Evolutionary conservation across 2,329 filamentous ascomycete species (phyloP), one percentile per base, ranked within the genome.

Genomic region (Cladosporium sp.): DNA sequence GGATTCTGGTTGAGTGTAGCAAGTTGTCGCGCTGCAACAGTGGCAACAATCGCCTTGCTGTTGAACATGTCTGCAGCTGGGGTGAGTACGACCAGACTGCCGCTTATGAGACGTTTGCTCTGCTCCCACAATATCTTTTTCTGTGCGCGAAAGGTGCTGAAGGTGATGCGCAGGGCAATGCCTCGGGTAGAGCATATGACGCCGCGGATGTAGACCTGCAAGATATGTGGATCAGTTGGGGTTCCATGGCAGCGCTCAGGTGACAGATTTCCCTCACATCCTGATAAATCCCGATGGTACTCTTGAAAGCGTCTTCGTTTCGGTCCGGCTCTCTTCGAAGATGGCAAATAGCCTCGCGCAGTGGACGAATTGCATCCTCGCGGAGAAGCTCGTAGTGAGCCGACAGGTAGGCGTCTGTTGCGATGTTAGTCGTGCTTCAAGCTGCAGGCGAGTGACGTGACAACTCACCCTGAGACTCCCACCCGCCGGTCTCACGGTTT

Each of bases 371-470:
- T 0, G 88, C 86, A 73, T 97, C 92, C 72, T 92, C 90, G 2
- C 93, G 85, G 8, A 92, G 82, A 1, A 97, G 84, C 3, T 87
- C 81, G 73, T 95, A 96, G 59, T 96, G 91, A 0, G 87, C 84
- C 35, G 86, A 80, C 0, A 97, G 80, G 66, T 96, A 97, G 0
- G 83, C 80, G 1, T 87, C 82, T 69, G 50, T 49, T 56, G 21
- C 18, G n/a, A 2, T 57, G 67, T 61, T 10, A 49, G 62, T 28
- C 3, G 33, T 28, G 57, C 11, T 18, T 21, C 31, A 21, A 40
- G n/a, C 14, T 21, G 18, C n/a, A 10, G 31, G 28, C 23, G 10
- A 21, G 16, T 37, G 40, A 21, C 2, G 35, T 29, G 14, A 29
- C n/a, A 21, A 31, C 52, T 58, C 18, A 70, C 72, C 67, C 55